Evolutionary conservation across 495 filamentous ascomycete genomes (phyloP), one percentile per base, ranked within the genome.

Genomic region (Glonium stellatum): DNA sequence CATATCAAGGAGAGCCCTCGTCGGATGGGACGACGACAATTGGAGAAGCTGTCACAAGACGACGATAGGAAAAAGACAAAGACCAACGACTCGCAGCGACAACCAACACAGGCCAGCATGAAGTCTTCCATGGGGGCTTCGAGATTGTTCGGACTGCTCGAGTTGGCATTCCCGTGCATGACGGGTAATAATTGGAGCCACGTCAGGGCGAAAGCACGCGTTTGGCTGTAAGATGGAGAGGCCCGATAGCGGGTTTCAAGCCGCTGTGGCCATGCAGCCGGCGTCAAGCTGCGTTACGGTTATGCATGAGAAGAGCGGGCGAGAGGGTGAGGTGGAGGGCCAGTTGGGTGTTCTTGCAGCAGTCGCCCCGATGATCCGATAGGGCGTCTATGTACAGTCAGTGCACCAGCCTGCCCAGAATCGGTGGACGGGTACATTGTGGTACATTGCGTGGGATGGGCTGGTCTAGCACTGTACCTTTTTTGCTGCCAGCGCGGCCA

Each of bases 151-250:
- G 48, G 48, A 31, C 19, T 51, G 48, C 48, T 25, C 25, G 21
- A 25, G 48, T 31, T 51, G 48, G 48, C 48, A 51, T 31, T 23
- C 48, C 48, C 23, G 48, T 51, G 19, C 48, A 23, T 51, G 48
- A 23, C 48, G 18, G 12, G 18, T 31, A 51, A 31, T 51, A 51
- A 51, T 51, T 51, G 48, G 48, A 44, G 48, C 48, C 48, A 51
- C 48, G 48, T 51, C 48, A 51, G 6, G 25, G 19, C 13, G 1
- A 51, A 31, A 31, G 19, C 48, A 23, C 1, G 48, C 48, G 13
- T 23, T 51, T 51, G 19, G 31, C 19, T 51, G 25, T 15, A 22
- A 8, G 48, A 51, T 51, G 19, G 21, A 18, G 23, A 51, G 12
- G 48, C 21, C 48, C 25, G 18, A 31, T 15, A 15, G 48, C 23